phyloP scores from a whole-genome alignment of 2,329 filamentous ascomycete species.

The Alternaria triticina region DNA sequence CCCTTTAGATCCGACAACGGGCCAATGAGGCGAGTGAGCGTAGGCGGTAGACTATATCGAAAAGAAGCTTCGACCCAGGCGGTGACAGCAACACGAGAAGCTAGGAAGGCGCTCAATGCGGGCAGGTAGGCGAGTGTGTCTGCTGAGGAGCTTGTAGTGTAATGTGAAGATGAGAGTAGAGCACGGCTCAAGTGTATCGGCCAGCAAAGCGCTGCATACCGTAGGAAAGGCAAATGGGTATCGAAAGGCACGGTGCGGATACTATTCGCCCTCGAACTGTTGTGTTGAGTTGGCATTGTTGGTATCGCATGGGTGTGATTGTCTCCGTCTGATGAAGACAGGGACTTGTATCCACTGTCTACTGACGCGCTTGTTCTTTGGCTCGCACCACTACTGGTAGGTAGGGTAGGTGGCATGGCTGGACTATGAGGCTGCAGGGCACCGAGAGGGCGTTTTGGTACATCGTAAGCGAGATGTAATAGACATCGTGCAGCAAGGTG shows the following conservation, averaged over 20 bases:
- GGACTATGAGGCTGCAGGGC: slow-evolving; percentile 18
- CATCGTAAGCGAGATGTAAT: slow-evolving; percentile 34
- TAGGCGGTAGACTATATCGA: slow-evolving; percentile 38
- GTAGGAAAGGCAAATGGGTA: slow-evolving; percentile 35
- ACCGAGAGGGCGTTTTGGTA: slow-evolving; percentile 35
- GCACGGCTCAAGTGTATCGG: slow-evolving; percentile 40
- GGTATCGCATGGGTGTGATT: slow-evolving; percentile 6
- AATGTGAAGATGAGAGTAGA: slow-evolving; percentile 11
- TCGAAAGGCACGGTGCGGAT: slow-evolving; percentile 29
- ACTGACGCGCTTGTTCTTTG: slow-evolving; percentile 32
- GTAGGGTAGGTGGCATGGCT: slow-evolving; percentile 6
- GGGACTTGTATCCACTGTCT: slow-evolving; percentile 43
- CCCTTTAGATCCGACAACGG: slow-evolving; percentile 27
- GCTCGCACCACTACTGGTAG: slow-evolving; percentile 29
- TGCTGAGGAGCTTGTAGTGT: neutral
- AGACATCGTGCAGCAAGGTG: slow-evolving; percentile 38
- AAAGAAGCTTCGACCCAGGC: slow-evolving; percentile 44
- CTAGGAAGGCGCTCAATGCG: slow-evolving; percentile 32
- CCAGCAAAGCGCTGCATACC: slow-evolving; percentile 42
- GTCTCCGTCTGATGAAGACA: slow-evolving; percentile 33
- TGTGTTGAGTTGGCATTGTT: neutral
- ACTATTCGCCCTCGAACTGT: slow-evolving; percentile 5
- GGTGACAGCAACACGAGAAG: slow-evolving; percentile 33
- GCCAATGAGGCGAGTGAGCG: slow-evolving; percentile 36
- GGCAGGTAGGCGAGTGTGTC: slow-evolving; percentile 27